Evolutionary conservation across 2,329 filamentous ascomycete genomes (phyloP).

Genomic region (Verticillium longisporum): DNA sequence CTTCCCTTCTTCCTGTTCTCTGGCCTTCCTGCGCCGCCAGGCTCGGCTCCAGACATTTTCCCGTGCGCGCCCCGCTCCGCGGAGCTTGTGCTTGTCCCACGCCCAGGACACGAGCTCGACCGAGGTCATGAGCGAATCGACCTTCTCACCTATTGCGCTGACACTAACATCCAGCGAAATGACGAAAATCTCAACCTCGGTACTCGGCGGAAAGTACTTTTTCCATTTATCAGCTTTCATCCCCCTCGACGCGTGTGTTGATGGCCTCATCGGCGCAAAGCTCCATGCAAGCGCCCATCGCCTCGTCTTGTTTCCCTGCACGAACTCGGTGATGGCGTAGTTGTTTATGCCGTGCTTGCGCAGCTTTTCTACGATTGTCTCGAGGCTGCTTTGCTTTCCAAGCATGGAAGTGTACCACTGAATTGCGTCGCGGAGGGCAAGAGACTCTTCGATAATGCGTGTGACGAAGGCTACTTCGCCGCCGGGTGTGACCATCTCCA

Average conservation of each 20-base stretch:
- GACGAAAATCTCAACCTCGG: conserved; percentile 33
- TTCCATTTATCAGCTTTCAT: conserved; percentile 31
- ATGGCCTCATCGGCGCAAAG: conserved; percentile 61
- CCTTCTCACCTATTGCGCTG: conserved; percentile 21
- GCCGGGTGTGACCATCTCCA: conserved; percentile 80
- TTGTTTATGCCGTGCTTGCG: conserved; percentile 58
- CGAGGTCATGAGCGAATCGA: conserved; percentile 39
- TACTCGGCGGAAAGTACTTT: conserved; percentile 34
- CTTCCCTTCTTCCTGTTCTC: conserved; percentile 9
- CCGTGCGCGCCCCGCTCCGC: conserved; percentile 56
- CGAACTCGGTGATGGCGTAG: conserved; percentile 74
- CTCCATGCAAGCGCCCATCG: conserved; percentile 91
- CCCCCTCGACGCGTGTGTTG: conserved; percentile 35
- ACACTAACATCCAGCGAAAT: conserved; percentile 37
- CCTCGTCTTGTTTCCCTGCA: conserved; percentile 71
- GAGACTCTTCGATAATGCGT: conserved; percentile 64
- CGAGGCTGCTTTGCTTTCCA: conserved; percentile 67
- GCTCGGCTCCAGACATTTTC: conserved; percentile 74
- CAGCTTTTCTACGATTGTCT: conserved; percentile 53
- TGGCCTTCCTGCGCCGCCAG: conserved; percentile 55
- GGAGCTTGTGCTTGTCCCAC: conserved; percentile 47
- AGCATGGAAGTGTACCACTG: conserved; percentile 92
- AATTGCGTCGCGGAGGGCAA: conserved; percentile 51
- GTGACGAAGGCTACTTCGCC: conserved; percentile 72
- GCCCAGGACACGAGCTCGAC: conserved; percentile 57